Conservation (phyloP, 208 protist genomes). For the Trypanosoma platydactyli region DNA sequence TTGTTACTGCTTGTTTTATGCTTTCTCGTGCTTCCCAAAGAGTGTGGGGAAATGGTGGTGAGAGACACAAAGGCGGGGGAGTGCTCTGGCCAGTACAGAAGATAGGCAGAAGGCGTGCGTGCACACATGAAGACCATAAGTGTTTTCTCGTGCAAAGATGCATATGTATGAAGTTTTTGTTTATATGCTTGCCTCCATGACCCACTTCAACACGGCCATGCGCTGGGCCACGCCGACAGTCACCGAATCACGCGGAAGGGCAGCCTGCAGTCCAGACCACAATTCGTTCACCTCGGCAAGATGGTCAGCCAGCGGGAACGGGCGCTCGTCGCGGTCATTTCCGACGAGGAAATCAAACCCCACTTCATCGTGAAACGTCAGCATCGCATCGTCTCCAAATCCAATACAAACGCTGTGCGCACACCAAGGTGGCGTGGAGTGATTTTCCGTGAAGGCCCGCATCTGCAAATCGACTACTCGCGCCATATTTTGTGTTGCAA, state of each 20-base stretch:
- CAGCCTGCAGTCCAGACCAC: constrained; percentile 37
- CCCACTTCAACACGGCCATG: too few relatives aligned
- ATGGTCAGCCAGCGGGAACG: constrained; percentile 31
- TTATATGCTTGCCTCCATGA: too few relatives aligned
- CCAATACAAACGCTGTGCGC: constrained; percentile 27
- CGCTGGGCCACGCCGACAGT: too few relatives aligned
- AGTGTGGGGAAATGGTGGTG: too few relatives aligned
- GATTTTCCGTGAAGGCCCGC: neutral
- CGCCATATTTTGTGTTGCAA: constrained; percentile 8
- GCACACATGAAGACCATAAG: too few relatives aligned
- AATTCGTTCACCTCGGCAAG: constrained; percentile 32
- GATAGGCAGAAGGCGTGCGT: neutral
- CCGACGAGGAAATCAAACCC: constrained; percentile 42
- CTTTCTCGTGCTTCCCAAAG: too few relatives aligned
- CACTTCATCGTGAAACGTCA: constrained; percentile 41
- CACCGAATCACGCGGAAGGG: constrained; percentile 2
- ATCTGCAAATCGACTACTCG: constrained; percentile 1
- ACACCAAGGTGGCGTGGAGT: neutral
- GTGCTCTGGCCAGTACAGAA: neutral
- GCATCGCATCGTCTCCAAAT: constrained; percentile 23
- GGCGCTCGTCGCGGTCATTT: constrained; percentile 39
- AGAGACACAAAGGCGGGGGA: constrained; percentile 10
- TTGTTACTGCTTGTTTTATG: neutral
- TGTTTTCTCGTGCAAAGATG: too few relatives aligned
- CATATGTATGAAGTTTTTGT: too few relatives aligned